Percentiles rank a stretch among this genome's conserved stretches.
Evolutionary conservation across 176 grass and related monocot genomes (phyloP).

Genomic region (Carex parvula): DNA sequence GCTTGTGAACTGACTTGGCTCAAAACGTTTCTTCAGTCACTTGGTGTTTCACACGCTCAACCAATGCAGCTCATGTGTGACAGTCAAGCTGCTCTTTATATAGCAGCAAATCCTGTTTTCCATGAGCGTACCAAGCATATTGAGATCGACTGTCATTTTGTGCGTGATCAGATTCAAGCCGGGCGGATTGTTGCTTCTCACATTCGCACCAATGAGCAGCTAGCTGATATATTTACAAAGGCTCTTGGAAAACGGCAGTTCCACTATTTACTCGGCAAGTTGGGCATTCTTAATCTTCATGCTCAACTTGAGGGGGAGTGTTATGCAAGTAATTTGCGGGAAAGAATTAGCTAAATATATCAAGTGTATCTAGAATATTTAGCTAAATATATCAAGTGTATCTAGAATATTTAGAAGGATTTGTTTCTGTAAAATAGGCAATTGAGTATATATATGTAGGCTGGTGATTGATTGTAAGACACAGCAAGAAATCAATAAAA

Average conservation of each 20-base stretch:
- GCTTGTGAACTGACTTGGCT: background rate
- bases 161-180: background rate
- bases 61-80: background rate
- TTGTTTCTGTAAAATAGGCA: no score
- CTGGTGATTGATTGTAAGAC: no score
- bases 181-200: background rate
- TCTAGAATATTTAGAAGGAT: no score
- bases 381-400: no score
- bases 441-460: no score
- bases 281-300: background rate
- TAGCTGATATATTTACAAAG: background rate
- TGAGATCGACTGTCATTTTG: background rate
- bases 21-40: background rate
- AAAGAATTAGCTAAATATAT: no score
- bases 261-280: background rate
- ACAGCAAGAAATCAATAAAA: no score
- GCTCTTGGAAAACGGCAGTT: background rate
- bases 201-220: background rate
- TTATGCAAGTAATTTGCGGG: background rate
- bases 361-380: no score
- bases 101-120: background rate
- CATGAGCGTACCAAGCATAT: background rate
- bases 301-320: background rate
- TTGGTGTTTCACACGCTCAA: background rate
- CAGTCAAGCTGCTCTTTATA: background rate